These are phyloP conservation scores for Pythium pyrilobum DNA, from an alignment of 352 stramenopile species.

Conservation along the genomic window DNA sequence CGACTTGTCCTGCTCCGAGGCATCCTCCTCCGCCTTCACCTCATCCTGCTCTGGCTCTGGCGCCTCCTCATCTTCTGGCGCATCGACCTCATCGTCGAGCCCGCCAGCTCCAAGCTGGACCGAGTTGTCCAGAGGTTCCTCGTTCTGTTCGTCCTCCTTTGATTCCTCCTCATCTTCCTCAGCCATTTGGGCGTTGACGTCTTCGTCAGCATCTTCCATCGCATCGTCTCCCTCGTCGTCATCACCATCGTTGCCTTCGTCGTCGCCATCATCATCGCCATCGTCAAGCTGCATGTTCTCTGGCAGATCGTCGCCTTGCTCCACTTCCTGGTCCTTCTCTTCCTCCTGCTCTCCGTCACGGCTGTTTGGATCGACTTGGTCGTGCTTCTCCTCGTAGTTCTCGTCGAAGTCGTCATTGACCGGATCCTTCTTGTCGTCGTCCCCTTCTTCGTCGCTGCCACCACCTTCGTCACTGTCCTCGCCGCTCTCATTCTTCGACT, in stretches of 20 bases:
- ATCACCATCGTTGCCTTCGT: conserved; percentile 23
- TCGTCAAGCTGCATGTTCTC: conserved; percentile 88
- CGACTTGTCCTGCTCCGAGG: conserved; percentile 44
- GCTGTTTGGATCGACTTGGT: conserved; percentile 33
- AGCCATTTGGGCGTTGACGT: conserved; percentile 27
- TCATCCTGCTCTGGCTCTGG: conserved; percentile 62
- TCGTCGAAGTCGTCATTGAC: conserved; percentile 78
- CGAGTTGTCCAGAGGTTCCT: conserved; percentile 60
- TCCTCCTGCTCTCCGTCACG: conserved; percentile 47
- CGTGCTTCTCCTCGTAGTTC: conserved; percentile 48
- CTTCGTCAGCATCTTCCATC: conserved; percentile 41
- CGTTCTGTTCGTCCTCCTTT: conserved; percentile 60
- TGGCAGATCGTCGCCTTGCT: conserved; percentile 59
- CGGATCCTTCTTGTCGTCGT: conserved; percentile 61
- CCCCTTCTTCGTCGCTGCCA: conserved; percentile 53
- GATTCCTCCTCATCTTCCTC: conserved; percentile 52
- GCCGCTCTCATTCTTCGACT: conserved; percentile 41
- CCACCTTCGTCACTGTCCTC: conserved; percentile 33
- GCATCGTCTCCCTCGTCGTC: conserved; percentile 44
- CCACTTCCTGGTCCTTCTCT: conserved; percentile 39
- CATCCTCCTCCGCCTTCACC: conserved; percentile 45
- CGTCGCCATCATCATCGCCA: conserved; percentile 42
- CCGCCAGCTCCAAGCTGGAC: conserved; percentile 69
- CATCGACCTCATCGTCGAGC: conserved; percentile 58
- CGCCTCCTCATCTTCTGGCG: conserved; percentile 37